Evolutionary conservation across 768 basidiomycete genomes (phyloP).

Genomic region (Hortiboletus flavorubellus): DNA sequence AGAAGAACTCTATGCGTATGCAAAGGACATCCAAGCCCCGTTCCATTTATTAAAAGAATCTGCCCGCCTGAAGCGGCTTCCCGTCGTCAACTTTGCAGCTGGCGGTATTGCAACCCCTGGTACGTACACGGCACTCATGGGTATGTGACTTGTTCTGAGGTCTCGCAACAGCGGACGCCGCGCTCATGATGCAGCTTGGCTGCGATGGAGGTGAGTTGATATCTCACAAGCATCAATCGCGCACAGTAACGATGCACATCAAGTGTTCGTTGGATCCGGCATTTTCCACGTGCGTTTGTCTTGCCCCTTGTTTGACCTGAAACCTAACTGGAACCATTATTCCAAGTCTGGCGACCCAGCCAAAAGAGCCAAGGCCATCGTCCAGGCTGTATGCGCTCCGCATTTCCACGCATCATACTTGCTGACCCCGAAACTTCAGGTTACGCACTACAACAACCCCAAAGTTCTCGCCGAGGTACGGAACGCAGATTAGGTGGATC

Average conservation of each 20-base stretch:
- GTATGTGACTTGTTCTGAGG: background rate
- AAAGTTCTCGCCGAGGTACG: constrained; percentile 83
- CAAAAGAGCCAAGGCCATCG: constrained; percentile 91
- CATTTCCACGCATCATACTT: background rate
- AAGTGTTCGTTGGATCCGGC: constrained; percentile 97
- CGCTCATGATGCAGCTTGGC: constrained; percentile 98
- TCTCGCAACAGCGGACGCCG: constrained; percentile 72
- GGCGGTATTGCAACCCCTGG: constrained; percentile 92
- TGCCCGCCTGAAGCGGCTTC: constrained; percentile 87
- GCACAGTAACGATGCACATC: constrained; percentile 1
- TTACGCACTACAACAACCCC: constrained; percentile 94
- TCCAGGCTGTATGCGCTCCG: constrained; percentile 73
- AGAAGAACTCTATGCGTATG: constrained; percentile 90
- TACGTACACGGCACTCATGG: constrained; percentile 30
- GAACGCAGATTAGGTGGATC: background rate
- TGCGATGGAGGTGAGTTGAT: constrained; percentile 82
- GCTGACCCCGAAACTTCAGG: constrained; percentile 37
- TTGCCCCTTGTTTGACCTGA: background rate
- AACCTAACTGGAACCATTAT: constrained; percentile 2
- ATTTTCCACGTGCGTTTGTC: constrained; percentile 79
- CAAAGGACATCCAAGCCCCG: constrained; percentile 90
- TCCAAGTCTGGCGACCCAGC: constrained; percentile 85
- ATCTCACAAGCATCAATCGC: background rate
- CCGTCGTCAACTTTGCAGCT: constrained; percentile 96
- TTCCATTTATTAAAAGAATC: constrained; percentile 96